A percentile compares a stretch with the other conserved stretches of the same genome.
phyloP scores from a whole-genome alignment of 2,329 filamentous ascomycete species.

The Chrysoporthe cubensis region DNA sequence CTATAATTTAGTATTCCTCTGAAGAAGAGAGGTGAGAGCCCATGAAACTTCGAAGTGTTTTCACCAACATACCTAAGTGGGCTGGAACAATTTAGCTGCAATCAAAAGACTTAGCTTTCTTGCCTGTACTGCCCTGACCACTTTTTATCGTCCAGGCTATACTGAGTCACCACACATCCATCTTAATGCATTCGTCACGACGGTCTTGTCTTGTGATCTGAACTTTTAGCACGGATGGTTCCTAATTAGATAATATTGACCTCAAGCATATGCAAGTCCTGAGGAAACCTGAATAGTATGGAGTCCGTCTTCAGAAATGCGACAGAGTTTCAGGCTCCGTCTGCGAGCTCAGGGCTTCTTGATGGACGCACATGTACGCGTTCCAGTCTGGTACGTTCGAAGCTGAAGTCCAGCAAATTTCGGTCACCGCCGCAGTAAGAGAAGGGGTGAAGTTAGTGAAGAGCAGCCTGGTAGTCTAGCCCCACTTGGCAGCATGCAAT shows the following conservation, averaged over 20 bases:
- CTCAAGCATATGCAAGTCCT: neutral
- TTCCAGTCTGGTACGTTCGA: neutral
- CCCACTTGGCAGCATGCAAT: neutral
- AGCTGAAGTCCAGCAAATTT: neutral
- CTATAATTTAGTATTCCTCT: too few relatives aligned
- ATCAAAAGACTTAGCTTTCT: neutral
- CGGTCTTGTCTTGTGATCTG: neutral
- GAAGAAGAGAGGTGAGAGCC: neutral
- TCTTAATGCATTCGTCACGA: neutral
- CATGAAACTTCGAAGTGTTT: neutral
- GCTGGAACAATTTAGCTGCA: neutral
- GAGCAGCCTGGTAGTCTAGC: neutral
- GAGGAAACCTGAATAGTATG: neutral
- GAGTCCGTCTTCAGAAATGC: too few relatives aligned
- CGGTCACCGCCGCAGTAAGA: neutral
- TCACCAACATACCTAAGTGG: neutral
- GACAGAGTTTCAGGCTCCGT: too few relatives aligned
- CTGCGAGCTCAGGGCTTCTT: too few relatives aligned
- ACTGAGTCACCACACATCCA: neutral
- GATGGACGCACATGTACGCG: neutral
- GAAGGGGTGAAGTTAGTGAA: neutral
- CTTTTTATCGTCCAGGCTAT: neutral
- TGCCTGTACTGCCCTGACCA: neutral
- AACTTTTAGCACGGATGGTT: neutral
- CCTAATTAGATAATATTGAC: neutral